These are phyloP conservation scores for Umbelopsis sp. DNA, from an alignment of 371 early-diverging fungal species.

Conservation along the genomic window DNA sequence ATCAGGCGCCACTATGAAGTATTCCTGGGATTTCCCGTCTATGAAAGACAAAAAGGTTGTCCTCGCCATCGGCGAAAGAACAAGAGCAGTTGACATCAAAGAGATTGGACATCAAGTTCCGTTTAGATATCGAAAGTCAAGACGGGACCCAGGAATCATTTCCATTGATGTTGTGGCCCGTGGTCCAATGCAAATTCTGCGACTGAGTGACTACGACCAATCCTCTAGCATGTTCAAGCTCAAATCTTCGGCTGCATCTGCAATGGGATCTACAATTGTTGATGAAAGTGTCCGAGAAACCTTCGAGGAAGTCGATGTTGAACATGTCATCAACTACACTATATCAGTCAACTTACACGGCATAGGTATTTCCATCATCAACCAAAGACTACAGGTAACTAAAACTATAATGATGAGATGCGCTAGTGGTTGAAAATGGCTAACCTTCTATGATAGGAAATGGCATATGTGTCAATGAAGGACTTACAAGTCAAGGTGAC, in stretches of 20 bases:
- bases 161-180: slow-evolving; percentile 64
- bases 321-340: slow-evolving; percentile 61
- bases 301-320: slow-evolving; percentile 59
- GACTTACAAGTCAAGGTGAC: slow-evolving; percentile 74
- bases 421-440: background rate
- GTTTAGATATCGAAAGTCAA: slow-evolving; percentile 48
- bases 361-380: slow-evolving; percentile 90
- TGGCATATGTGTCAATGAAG: slow-evolving; percentile 81
- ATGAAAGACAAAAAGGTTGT: slow-evolving; percentile 48
- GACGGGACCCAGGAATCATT: slow-evolving; percentile 34
- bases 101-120: slow-evolving; percentile 71
- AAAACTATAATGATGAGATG: background rate
- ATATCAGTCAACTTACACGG: slow-evolving; percentile 80
- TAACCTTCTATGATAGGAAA: slow-evolving; percentile 58
- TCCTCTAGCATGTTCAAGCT: slow-evolving; percentile 22
- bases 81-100: slow-evolving; percentile 57
- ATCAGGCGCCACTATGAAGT: slow-evolving; percentile 42
- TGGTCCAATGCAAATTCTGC: slow-evolving; percentile 66
- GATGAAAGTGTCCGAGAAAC: slow-evolving; percentile 45
- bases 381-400: slow-evolving; percentile 50
- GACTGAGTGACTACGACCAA: slow-evolving; percentile 51
- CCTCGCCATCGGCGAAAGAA: slow-evolving; percentile 49
- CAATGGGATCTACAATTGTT: background rate
- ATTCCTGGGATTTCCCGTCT: slow-evolving; percentile 75
- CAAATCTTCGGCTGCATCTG: background rate